phyloP scores from a whole-genome alignment of 495 filamentous ascomycete genomes.

The Xylaria palmicola region DNA sequence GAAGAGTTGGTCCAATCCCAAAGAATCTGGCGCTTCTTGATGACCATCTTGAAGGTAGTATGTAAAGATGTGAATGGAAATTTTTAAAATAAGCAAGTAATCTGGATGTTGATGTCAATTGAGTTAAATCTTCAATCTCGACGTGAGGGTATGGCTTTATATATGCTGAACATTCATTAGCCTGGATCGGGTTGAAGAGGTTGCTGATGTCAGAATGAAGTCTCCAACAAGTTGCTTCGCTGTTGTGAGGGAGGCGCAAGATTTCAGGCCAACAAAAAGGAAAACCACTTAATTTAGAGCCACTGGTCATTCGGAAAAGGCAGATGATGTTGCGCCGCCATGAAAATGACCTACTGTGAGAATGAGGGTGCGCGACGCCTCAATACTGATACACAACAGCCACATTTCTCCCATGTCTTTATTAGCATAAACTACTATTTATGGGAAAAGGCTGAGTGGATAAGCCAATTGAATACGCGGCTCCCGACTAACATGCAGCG shows the following conservation, averaged over 20 bases:
- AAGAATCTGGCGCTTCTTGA: slow-evolving; percentile 43
- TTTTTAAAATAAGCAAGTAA: not conserved
- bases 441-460: not conserved
- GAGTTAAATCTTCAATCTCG: not conserved
- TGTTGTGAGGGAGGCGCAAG: not conserved
- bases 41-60: slow-evolving; percentile 21
- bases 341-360: too few relatives aligned
- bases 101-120: not conserved
- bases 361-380: too few relatives aligned
- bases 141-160: not conserved
- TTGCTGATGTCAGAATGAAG: not conserved
- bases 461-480: not conserved
- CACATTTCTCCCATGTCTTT: not conserved
- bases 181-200: not conserved
- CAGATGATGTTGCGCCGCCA: not conserved
- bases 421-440: not conserved
- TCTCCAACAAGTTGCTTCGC: not conserved
- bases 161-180: not conserved
- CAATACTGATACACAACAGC: not conserved
- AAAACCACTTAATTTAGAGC: not conserved
- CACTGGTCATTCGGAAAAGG: not conserved
- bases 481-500: not conserved
- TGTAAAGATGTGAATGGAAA: not conserved
- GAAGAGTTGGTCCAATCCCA: slow-evolving; percentile 50
- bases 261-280: not conserved